Conservation (phyloP, 805 yeast genomes). For the Kazachstania africana region DNA sequence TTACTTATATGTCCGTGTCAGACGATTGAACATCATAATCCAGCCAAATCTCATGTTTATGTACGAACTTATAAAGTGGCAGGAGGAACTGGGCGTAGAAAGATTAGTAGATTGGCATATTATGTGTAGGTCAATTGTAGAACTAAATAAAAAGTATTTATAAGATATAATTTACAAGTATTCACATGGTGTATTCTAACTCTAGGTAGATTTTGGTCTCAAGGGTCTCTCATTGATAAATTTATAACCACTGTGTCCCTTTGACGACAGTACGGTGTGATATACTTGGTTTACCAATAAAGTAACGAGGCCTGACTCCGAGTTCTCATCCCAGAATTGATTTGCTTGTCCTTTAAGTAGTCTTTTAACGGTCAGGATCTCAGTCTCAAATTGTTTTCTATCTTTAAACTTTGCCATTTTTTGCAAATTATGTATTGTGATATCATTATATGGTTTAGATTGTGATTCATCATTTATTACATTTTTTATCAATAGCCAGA, state of each 20-base stretch:
- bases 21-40: conserved; percentile 82
- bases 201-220: background rate
- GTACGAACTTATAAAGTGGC: conserved; percentile 69
- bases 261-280: too few species aligned
- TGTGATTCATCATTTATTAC: conserved; percentile 16
- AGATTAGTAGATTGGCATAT: conserved; percentile 83
- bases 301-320: too few species aligned
- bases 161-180: conserved; percentile 2
- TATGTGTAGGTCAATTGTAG: conserved; percentile 71
- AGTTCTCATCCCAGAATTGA: conserved; percentile 1
- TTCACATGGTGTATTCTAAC: too few species aligned
- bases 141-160: conserved; percentile 60
- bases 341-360: conserved; percentile 2
- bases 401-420: conserved; percentile 12
- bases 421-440: conserved; percentile 16
- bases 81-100: conserved; percentile 20
- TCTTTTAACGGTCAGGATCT: conserved; percentile 7
- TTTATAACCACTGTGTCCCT: background rate
- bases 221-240: background rate
- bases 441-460: conserved; percentile 7
- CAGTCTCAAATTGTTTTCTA: conserved; percentile 9
- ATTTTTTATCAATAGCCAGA: conserved; percentile 22
- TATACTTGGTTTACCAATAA: too few species aligned
- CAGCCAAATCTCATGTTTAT: conserved; percentile 88
- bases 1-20: conserved; percentile 76